Conservation (phyloP, 164 flowering plant species). For the Brasenia schreberi region DNA sequence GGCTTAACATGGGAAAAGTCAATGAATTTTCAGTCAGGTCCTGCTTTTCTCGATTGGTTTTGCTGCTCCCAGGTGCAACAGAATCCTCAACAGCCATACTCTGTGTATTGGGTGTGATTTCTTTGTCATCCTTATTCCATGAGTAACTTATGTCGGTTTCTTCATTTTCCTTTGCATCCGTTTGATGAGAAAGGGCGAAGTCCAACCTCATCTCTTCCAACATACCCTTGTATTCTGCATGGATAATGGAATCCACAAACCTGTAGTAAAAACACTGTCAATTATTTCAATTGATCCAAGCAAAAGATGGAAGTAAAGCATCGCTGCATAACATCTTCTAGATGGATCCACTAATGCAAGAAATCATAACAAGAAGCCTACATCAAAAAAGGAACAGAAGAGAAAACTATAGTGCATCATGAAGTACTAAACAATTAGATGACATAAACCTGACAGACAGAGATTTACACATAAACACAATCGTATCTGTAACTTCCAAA, state of each 20-base stretch:
- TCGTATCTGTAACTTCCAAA: too few species aligned
- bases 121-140: conserved; percentile 7
- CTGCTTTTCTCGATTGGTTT: conserved; percentile 5
- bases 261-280: conserved; percentile 18
- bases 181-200: conserved; percentile 24
- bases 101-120: conserved; percentile 10
- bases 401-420: neutral
- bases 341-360: too few species aligned
- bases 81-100: conserved; percentile 7
- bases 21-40: conserved; percentile 5
- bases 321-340: too few species aligned
- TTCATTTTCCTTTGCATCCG: conserved; percentile 5
- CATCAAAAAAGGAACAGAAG: neutral
- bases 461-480: too few species aligned
- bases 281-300: too few species aligned
- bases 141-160: neutral
- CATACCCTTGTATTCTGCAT: conserved; percentile 76
- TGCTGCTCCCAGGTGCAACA: conserved; percentile 5
- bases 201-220: conserved; percentile 75
- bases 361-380: neutral
- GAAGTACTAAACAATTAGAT: too few species aligned
- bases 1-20: conserved; percentile 16
- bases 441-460: too few species aligned
- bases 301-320: too few species aligned
- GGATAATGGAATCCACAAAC: conserved; percentile 79